Base-by-base conservation (phyloP, 331 rosid species). In the Malus hybrid region DNA sequence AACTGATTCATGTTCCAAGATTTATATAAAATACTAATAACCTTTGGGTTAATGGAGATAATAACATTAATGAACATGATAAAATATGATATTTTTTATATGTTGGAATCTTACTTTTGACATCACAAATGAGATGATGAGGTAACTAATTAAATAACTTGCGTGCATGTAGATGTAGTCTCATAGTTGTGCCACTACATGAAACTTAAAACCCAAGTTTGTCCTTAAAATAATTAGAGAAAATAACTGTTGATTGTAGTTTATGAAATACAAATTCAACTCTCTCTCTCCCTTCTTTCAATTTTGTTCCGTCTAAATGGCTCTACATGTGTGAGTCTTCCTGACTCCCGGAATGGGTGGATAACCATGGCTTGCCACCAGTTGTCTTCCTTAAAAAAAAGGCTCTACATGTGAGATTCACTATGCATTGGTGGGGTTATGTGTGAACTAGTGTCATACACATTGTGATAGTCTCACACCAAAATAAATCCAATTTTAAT, bases 1-100 rank as follows among this genome's bases (percentile, higher is more conserved):
- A 88, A 87, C 89, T 74, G 75, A 87, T 88, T 91, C 96, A 85
- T 29, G 50, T 82, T 46, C 62, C 54, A 36, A 39, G 27, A 31
- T 34, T 67, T 57, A 83, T 65, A 76, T 33, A 61, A 70, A 65
- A 39, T 4, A 31, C 22, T 54, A 6, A 27, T 80, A 80, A 69
- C 32, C 19, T 70, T 64, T 67, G 34, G 65, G 42, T 73, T 62
- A 79, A 73, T 52, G 69, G 59, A 11, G 9, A 65, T 22, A 50
- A 60, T 50, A 15, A 27, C 20, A 16, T 66, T 28, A 57, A 57
- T 60, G 15, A 57, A 54, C 59, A 54, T 54, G 59, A 18, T 18
- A 54, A 6, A 54, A 54, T 54, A 54, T 54, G 59, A 18, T 10
- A 54, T 18, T 54, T 54, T 16, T 18, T 54, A 2, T 54, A 54